These are phyloP conservation scores for Fraxinus ornus DNA, from an alignment of 305 asterid species.

Conservation along the genomic window DNA sequence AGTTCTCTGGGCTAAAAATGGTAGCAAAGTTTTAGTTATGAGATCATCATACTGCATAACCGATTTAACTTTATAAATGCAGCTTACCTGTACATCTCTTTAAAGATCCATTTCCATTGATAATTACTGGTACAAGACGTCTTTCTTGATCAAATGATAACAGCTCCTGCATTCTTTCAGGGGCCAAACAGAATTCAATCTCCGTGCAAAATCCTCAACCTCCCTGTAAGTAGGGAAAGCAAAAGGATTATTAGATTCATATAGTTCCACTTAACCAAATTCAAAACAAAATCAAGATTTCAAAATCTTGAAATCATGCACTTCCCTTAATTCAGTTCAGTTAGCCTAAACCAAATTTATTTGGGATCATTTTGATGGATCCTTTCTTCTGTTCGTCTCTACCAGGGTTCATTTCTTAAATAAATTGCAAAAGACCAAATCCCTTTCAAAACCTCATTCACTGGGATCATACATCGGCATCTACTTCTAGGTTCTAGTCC, in stretches of 20 bases:
- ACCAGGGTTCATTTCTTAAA: neutral
- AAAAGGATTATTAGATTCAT: neutral
- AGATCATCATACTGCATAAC: neutral
- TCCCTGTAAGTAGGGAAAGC: constrained; percentile 30
- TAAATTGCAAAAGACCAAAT: neutral
- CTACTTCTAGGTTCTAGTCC: neutral
- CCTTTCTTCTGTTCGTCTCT: neutral
- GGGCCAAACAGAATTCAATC: constrained; percentile 55
- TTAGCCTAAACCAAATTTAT: neutral
- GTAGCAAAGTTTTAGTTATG: neutral
- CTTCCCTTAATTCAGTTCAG: neutral
- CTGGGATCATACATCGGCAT: neutral
- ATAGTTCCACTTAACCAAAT: neutral
- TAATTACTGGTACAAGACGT: constrained; percentile 31
- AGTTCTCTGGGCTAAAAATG: neutral
- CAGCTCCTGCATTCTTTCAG: constrained; percentile 45
- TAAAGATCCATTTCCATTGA: constrained; percentile 36
- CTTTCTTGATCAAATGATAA: constrained; percentile 39
- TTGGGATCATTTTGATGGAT: neutral
- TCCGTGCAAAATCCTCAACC: constrained; percentile 56
- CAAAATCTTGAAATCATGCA: neutral
- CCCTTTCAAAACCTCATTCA: neutral
- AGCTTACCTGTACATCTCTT: constrained; percentile 31
- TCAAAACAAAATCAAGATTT: neutral
- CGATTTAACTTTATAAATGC: neutral